Percentiles rank a stretch among this genome's conserved stretches.
phyloP scores from a whole-genome alignment of 805 yeast species.

The Hanseniaspora pseudoguilliermondii region DNA sequence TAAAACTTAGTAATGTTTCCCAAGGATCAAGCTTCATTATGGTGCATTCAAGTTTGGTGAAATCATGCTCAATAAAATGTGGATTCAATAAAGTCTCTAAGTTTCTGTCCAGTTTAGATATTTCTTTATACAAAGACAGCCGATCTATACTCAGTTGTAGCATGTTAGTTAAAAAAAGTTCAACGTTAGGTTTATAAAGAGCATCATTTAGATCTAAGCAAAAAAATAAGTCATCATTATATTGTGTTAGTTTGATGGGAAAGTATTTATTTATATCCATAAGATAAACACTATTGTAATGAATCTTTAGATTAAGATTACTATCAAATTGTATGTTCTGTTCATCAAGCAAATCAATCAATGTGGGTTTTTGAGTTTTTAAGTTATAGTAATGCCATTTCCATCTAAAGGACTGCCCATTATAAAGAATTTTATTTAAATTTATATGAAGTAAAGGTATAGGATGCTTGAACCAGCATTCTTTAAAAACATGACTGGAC shows the following conservation, averaged over 20 bases:
- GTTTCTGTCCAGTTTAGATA: neutral
- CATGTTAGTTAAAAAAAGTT: neutral
- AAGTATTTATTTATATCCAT: neutral
- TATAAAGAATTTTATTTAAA: constrained; percentile 6
- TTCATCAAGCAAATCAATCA: neutral
- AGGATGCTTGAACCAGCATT: constrained; percentile 6
- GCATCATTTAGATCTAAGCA: neutral
- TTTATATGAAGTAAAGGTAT: neutral
- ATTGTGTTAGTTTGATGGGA: constrained; percentile 1
- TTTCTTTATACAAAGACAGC: neutral
- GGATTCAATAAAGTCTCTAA: neutral
- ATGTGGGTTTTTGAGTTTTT: neutral
- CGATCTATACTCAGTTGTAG: constrained; percentile 4
- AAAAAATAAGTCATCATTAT: neutral
- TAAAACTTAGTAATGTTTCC: constrained; percentile 84
- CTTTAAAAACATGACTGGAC: neutral
- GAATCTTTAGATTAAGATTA: neutral
- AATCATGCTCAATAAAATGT: neutral
- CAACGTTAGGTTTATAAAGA: neutral
- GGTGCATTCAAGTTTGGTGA: constrained; percentile 25
- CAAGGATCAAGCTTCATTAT: constrained; percentile 91
- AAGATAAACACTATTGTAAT: neutral
- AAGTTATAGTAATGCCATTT: constrained; percentile 3
- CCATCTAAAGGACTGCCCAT: constrained; percentile 13
- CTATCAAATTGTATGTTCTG: neutral